Conservation (phyloP, 2,329 filamentous ascomycete species). For the Nothophoma quercina region DNA sequence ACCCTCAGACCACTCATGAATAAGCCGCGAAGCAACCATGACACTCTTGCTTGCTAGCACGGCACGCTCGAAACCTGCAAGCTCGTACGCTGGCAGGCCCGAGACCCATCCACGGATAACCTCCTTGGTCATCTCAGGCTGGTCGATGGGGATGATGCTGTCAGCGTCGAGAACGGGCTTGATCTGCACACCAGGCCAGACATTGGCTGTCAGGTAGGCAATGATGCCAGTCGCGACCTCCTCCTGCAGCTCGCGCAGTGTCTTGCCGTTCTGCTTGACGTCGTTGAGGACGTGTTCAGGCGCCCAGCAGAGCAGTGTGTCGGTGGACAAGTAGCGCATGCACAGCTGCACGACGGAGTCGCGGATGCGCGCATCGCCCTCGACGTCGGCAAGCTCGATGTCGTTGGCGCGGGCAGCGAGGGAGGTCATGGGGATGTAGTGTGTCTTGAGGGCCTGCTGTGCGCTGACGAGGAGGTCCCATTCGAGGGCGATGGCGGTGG, state of each 20-base stretch:
- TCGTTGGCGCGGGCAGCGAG: constrained; percentile 84
- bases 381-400: constrained; percentile 72
- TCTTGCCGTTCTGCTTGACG: constrained; percentile 54
- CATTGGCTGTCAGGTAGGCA: constrained; percentile 70
- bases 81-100: constrained; percentile 76
- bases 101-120: constrained; percentile 80
- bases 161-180: constrained; percentile 79
- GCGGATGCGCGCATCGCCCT: constrained; percentile 63
- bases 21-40: constrained; percentile 75
- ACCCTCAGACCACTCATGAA: constrained; percentile 88
- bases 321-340: constrained; percentile 88
- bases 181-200: constrained; percentile 87
- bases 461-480: constrained; percentile 87
- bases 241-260: constrained; percentile 76
- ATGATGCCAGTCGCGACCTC: constrained; percentile 74
- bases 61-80: constrained; percentile 85
- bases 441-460: constrained; percentile 82
- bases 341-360: constrained; percentile 70
- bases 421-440: constrained; percentile 90
- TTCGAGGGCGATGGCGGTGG: constrained; percentile 85
- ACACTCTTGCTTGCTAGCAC: constrained; percentile 88
- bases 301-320: constrained; percentile 91
- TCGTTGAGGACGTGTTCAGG: constrained; percentile 63
- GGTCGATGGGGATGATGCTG: constrained; percentile 77
- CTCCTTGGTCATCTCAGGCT: constrained; percentile 76